These are phyloP conservation scores for Xylariaceae sp. DNA, from an alignment of 2,329 filamentous ascomycete species.

Conservation along the genomic window DNA sequence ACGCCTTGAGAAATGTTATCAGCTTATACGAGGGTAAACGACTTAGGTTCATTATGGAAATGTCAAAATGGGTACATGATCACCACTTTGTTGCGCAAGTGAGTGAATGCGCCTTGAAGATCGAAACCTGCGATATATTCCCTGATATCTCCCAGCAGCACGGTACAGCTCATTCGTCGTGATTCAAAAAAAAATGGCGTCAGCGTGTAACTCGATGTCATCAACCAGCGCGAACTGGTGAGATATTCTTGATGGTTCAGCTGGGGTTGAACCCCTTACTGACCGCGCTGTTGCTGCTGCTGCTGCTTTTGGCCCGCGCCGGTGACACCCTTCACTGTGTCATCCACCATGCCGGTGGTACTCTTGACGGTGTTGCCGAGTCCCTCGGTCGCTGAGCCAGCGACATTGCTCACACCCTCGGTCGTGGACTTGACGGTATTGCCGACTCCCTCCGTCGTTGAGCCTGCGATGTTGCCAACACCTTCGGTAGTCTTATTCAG, in stretches of 20 bases:
- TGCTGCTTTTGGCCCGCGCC: slow-evolving; percentile 15
- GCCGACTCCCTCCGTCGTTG: slow-evolving; percentile 30
- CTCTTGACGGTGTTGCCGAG: slow-evolving; percentile 31
- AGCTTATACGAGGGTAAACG: too few relatives aligned
- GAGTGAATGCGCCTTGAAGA: background rate
- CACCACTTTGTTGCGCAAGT: background rate
- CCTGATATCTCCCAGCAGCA: background rate
- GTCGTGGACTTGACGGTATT: slow-evolving; percentile 29
- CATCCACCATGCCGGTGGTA: slow-evolving; percentile 24
- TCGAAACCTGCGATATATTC: background rate
- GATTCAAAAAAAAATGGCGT: background rate
- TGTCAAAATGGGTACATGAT: background rate
- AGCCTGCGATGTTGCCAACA: slow-evolving; percentile 29
- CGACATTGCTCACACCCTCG: slow-evolving; percentile 27
- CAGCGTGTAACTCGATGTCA: background rate
- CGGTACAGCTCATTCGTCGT: background rate
- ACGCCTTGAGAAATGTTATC: too few relatives aligned
- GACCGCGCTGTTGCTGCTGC: slow-evolving; percentile 1
- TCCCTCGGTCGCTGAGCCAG: slow-evolving; percentile 30
- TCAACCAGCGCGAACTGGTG: background rate
- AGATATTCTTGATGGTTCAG: background rate
- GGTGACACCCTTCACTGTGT: slow-evolving; percentile 25
- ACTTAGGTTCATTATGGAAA: background rate
- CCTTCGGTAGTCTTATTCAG: slow-evolving; percentile 31
- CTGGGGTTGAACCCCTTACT: background rate